Base-by-base conservation (phyloP, 208 protist genomes). In the Leishmania guyanensis region DNA sequence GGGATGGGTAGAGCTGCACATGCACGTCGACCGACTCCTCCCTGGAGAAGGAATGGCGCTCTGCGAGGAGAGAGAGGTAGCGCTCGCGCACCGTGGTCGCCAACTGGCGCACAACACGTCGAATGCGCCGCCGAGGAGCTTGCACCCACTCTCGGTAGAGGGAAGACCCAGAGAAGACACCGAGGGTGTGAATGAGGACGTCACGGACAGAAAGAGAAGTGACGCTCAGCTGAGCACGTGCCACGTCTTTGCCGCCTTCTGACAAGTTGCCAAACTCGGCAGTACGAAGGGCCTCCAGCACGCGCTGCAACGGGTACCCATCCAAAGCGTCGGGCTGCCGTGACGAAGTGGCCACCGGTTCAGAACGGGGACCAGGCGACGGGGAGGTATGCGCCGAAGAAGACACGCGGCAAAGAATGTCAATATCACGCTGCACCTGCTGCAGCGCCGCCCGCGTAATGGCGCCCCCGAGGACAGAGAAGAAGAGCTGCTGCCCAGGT, bases 1-100 rank as follows among this genome's bases (percentile, higher is more conserved):
- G 9, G 9, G 68, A 70, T 39, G 91, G 93, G 62, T 88, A 84
- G 43, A 92, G 88, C 77, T 93, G 90, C 71, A 96, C 93, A 71
- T 96, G 93, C 9, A 96, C 82, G 56, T 93, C 90, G 20, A 84
- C 26, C 68, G 46, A 29, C 48, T 84, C 77, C 29, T 33, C 26
- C n/a, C 33, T 43, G 5, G 75, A 26, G 17, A 84, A 22, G 12
- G 48, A 26, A 26, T 17, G n/a, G 26, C 46, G 22, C 10, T 73
- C 60, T 43, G 20, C n/a, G 5, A 81, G 65, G 43, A 54, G 22
- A 20, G 70, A 43, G 5, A 82, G 64, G 50, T 73, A 80, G 33
- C 77, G 82, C 29, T 73, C 53, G 0, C 77, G 77, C 39, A 87
- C 80, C 12, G 81, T 39, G 3, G 20, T 53, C 0, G 66, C 82